Percentiles rank a stretch among this genome's conserved stretches.
These are phyloP conservation scores for Ensete ventricosum DNA, from an alignment of 176 grass and related monocot genomes.

Conservation along the genomic window DNA sequence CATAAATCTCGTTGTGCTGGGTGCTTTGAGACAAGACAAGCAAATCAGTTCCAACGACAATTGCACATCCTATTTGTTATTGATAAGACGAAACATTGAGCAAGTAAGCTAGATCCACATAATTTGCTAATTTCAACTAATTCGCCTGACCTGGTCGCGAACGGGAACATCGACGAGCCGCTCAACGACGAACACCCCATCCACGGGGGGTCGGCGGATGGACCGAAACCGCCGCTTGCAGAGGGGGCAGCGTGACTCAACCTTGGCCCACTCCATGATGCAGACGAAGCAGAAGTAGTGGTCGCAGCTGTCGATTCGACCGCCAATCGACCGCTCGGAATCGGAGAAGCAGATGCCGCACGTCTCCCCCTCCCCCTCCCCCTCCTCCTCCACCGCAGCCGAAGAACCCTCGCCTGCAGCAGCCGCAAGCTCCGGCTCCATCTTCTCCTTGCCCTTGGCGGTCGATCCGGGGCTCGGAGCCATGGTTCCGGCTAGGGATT, in stretches of 20 bases:
- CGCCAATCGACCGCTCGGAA: conserved; percentile 30
- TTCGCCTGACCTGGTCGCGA: conserved; percentile 50
- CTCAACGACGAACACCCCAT: conserved; percentile 34
- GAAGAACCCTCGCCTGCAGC: not conserved
- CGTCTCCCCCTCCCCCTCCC: conserved; percentile 11
- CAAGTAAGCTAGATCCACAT: not conserved
- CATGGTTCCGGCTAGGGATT: not conserved
- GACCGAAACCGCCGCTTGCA: conserved; percentile 62
- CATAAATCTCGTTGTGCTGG: no score
- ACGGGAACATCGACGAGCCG: conserved; percentile 44
- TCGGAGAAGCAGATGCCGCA: conserved; percentile 67
- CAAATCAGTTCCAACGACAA: no score
- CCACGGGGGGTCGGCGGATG: conserved; percentile 52
- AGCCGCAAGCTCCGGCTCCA: conserved; percentile 15
- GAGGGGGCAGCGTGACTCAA: conserved; percentile 78
- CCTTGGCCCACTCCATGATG: conserved; percentile 86
- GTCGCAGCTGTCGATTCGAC: conserved; percentile 60
- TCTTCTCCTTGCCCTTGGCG: conserved; percentile 25
- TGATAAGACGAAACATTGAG: not conserved
- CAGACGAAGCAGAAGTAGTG: conserved; percentile 93
- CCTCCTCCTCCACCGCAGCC: conserved; percentile 1
- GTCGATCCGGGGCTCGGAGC: not conserved
- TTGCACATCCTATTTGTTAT: no score
- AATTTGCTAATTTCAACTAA: not conserved
- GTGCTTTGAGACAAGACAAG: no score